Evolutionary conservation across 2,329 filamentous ascomycete species (phyloP).

Genomic region (Ascochyta lentis): DNA sequence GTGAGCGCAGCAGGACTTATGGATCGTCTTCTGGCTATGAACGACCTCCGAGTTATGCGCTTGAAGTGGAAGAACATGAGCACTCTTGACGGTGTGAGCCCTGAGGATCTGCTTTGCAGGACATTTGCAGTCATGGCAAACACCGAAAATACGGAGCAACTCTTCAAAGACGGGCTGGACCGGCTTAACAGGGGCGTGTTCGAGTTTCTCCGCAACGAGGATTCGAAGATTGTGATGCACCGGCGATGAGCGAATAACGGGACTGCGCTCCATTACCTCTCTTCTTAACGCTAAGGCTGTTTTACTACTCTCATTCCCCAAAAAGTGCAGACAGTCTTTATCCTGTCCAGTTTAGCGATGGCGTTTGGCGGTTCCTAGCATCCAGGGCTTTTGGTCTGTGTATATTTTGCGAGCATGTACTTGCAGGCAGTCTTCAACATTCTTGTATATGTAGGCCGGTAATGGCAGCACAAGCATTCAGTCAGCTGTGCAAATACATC

Average conservation of each 20-base stretch:
- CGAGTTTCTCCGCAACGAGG: slow-evolving; percentile 40
- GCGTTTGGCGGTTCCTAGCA: slow-evolving; percentile 23
- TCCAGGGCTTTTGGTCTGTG: background rate
- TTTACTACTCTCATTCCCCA: background rate
- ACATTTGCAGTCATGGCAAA: slow-evolving; percentile 42
- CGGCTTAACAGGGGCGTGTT: slow-evolving; percentile 39
- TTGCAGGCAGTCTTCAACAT: background rate
- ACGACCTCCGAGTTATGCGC: slow-evolving; percentile 43
- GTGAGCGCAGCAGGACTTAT: slow-evolving; percentile 35
- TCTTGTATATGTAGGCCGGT: background rate
- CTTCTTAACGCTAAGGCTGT: background rate
- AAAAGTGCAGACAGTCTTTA: slow-evolving; percentile 14
- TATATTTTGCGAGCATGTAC: background rate
- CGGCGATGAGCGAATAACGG: slow-evolving; percentile 17
- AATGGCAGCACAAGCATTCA: background rate
- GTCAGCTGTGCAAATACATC: background rate
- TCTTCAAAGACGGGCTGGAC: slow-evolving; percentile 44
- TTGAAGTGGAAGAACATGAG: slow-evolving; percentile 49
- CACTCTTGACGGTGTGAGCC: slow-evolving; percentile 37
- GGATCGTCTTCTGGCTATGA: slow-evolving; percentile 43
- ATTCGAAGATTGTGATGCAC: slow-evolving; percentile 44
- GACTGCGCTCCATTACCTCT: background rate
- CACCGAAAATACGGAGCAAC: slow-evolving; percentile 42
- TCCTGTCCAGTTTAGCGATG: slow-evolving; percentile 30
- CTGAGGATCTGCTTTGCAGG: slow-evolving; percentile 44